Evolutionary conservation across 805 yeast genomes (phyloP).

Genomic region (Ascoidea tarda): DNA sequence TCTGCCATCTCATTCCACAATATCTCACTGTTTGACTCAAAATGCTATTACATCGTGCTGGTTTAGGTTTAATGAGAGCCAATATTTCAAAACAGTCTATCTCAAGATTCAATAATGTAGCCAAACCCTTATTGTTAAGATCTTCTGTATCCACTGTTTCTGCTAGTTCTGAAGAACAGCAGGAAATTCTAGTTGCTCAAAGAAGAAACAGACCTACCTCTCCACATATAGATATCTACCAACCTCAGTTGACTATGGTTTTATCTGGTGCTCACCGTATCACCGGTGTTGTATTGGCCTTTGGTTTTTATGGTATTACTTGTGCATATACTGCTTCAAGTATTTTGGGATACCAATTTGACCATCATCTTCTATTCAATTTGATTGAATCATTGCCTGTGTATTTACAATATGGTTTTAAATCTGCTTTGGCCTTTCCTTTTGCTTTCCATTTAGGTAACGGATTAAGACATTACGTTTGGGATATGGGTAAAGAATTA

Average conservation of each 20-base stretch:
- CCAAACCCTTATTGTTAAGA: background rate
- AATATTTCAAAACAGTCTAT: slow-evolving; percentile 1
- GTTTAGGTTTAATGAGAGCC: background rate
- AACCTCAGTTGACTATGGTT: slow-evolving; percentile 80
- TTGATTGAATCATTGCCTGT: slow-evolving; percentile 52
- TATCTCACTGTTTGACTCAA: no score
- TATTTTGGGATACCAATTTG: slow-evolving; percentile 41
- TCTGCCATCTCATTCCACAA: no score
- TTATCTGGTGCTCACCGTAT: slow-evolving; percentile 78
- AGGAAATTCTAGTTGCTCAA: slow-evolving; percentile 61
- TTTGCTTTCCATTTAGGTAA: slow-evolving; percentile 78
- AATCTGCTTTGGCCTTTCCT: slow-evolving; percentile 65
- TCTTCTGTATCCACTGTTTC: background rate
- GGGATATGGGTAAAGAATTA: slow-evolving; percentile 83
- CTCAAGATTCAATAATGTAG: background rate
- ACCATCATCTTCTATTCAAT: slow-evolving; percentile 36
- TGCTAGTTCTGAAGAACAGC: slow-evolving; percentile 32
- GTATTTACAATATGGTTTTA: slow-evolving; percentile 43
- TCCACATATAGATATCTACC: slow-evolving; percentile 81
- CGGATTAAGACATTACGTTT: slow-evolving; percentile 84
- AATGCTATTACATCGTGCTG: background rate
- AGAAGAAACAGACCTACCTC: slow-evolving; percentile 81
- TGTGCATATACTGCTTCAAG: slow-evolving; percentile 62
- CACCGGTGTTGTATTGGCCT: slow-evolving; percentile 74
- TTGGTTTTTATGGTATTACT: slow-evolving; percentile 66